Evolutionary conservation across 208 protist genomes (phyloP), one percentile per base, ranked within the genome.

Genomic region (Endotrypanum monterogeii): DNA sequence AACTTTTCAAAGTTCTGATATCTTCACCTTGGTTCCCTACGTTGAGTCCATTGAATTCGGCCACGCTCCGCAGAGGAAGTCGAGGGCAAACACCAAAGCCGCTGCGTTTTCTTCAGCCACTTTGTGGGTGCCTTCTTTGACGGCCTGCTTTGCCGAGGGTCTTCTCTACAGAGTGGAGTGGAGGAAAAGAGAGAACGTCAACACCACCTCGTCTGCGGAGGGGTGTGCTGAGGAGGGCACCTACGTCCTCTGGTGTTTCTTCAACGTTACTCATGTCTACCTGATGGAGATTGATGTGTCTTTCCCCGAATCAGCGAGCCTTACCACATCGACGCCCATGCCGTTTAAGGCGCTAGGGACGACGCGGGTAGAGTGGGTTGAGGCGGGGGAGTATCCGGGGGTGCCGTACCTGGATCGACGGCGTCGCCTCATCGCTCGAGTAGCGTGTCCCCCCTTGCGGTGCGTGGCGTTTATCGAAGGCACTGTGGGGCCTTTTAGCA

Each of bases 81-180:
- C 14, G 30, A 61, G 32, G 56, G 25, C 56, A 61, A 9, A 30
- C 60, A 37, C 39, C 37, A 23, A 20, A 23, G 25, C 60, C 6
- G 60, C 60, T 7, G 14, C 60, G 7, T 11, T 46, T 37, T 9
- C 63, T 25, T 44, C 46, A 6, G 3, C 63, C 0, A 55, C 56
- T 8, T 23, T 16, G 32, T 80, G 76, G 76, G 20, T 76, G 18
- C 76, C 76, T 8, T 71, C 70, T 37, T 68, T 76, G 44, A 55
- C 32, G 16, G 44, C 76, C 55, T 76, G 63, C 69, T 71, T 80
- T 32, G 76, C 74, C 28, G 76, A 72, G 48, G 70, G 76, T 2
- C 65, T 80, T 8, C 76, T 76, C 44, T 80, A 73, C 70, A 48
- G 61, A 28, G 68, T 80, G 18, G 76, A 71, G 63, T 80, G 76